phyloP scores from a whole-genome alignment of 1,284 basidiomycete species.

The Phaffia rhodozyma region DNA sequence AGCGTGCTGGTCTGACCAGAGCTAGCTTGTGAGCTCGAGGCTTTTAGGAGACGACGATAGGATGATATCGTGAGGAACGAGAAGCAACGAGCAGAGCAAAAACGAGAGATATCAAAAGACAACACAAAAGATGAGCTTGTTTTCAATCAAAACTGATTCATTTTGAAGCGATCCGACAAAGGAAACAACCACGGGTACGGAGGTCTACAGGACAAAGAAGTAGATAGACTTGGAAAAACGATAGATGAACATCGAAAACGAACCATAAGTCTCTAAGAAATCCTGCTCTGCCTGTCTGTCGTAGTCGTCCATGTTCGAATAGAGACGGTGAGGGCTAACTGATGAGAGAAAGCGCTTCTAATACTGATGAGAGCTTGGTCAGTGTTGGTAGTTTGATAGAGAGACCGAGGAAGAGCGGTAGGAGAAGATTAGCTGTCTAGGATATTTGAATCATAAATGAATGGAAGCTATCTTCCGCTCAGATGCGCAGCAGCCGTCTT shows the following conservation, averaged over 20 bases:
- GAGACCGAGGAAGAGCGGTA: too few relatives aligned
- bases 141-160: background rate
- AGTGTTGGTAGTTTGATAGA: too few relatives aligned
- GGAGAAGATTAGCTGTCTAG: too few relatives aligned
- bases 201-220: background rate
- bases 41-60: slow-evolving; percentile 24
- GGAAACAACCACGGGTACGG: background rate
- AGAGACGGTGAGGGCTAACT: slow-evolving; percentile 40
- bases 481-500: too few relatives aligned
- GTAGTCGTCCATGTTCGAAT: slow-evolving; percentile 67
- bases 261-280: slow-evolving; percentile 93
- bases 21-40: slow-evolving; percentile 33
- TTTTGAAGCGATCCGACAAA: background rate
- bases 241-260: background rate
- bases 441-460: too few relatives aligned
- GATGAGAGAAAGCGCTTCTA: too few relatives aligned
- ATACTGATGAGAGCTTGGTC: too few relatives aligned
- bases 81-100: background rate
- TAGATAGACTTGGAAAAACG: background rate
- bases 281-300: slow-evolving; percentile 74
- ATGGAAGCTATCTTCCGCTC: too few relatives aligned
- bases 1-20: slow-evolving; percentile 36
- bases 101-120: slow-evolving; percentile 1
- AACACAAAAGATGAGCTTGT: background rate
- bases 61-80: background rate